Evolutionary conservation across 108 stramenopile genomes (phyloP), one percentile per base, ranked within the genome.

Genomic region (Aureococcus anophagefferens): DNA sequence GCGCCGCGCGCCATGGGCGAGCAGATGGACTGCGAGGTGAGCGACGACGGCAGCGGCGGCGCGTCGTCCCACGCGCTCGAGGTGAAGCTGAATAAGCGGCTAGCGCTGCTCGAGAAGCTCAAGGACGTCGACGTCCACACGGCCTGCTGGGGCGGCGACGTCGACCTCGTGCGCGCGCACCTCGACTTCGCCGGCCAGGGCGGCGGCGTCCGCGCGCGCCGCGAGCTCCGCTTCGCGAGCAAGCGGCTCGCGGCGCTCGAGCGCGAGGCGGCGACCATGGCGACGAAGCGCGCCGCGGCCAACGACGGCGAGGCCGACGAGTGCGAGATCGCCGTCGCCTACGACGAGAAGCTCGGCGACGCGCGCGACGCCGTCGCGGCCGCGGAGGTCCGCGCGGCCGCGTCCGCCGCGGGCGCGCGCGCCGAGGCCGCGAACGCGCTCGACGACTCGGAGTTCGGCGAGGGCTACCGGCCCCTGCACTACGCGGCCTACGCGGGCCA

Each of bases 401-500:
- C 1, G 1, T 44, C 40, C 40, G 40, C 5, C 5, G 32, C 0
- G 65, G 34, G 32, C 18, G 35, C 35, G 33, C 46, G 72, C 7
- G 29, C 36, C 32, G 65, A 13, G 32, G n/a, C 36, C 13, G 72
- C 72, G 33, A 59, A 33, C 66, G 1, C 17, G 15, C 11, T 31
- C 21, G 72, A 73, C 66, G 29, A n/a, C 5, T 37, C 65, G 37
- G 72, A 66, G 36, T 63, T 63, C 30, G 71, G 71, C 34, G 62
- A 71, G 29, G 29, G 36, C 25, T 67, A 66, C 65, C 31, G 64
- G 21, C 65, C 76, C 18, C 59, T 76, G 0, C 76, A 76, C 40
- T 76, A 76, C 70, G 76, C 76, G n/a, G 40, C 70, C 15, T 76
- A 76, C 65, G 28, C 62, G 4, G 71, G 71, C 21, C 70, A 76